Percentiles rank a stretch among this genome's conserved stretches.
phyloP scores from a whole-genome alignment of 2,329 filamentous ascomycete genomes.

The Sporothrix euskadiensis region DNA sequence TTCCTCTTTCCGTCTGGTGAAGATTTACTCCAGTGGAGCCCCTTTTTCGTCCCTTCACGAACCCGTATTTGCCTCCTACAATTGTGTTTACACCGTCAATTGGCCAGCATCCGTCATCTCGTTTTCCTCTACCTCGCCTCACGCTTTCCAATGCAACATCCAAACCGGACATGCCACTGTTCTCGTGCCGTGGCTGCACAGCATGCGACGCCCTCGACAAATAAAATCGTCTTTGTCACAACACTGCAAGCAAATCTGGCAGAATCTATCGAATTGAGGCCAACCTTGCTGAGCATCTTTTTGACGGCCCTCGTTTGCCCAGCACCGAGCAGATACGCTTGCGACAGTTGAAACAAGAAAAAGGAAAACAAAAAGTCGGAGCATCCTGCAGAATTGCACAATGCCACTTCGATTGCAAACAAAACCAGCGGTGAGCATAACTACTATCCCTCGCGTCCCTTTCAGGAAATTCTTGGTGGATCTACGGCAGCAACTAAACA shows the following conservation, averaged over 20 bases:
- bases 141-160: not conserved
- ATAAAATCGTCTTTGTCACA: not conserved
- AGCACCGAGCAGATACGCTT: not conserved
- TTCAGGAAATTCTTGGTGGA: not conserved
- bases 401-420: not conserved
- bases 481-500: not conserved
- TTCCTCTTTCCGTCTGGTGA: not conserved
- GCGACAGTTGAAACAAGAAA: not conserved
- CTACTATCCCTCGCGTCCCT: not conserved
- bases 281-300: not conserved
- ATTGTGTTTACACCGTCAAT: not conserved
- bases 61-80: not conserved
- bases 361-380: not conserved
- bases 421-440: constrained; percentile 6
- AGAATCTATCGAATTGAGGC: not conserved
- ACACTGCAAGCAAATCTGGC: not conserved
- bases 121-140: not conserved
- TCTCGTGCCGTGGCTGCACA: not conserved
- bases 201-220: not conserved
- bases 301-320: not conserved
- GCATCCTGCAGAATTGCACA: not conserved
- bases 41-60: not conserved
- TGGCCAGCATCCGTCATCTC: not conserved
- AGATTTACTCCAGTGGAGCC: not conserved
- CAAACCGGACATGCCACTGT: not conserved